Percentiles rank a stretch among this genome's conserved stretches.
phyloP scores from a whole-genome alignment of 2,329 filamentous ascomycete genomes.

The Exophiala sideris region DNA sequence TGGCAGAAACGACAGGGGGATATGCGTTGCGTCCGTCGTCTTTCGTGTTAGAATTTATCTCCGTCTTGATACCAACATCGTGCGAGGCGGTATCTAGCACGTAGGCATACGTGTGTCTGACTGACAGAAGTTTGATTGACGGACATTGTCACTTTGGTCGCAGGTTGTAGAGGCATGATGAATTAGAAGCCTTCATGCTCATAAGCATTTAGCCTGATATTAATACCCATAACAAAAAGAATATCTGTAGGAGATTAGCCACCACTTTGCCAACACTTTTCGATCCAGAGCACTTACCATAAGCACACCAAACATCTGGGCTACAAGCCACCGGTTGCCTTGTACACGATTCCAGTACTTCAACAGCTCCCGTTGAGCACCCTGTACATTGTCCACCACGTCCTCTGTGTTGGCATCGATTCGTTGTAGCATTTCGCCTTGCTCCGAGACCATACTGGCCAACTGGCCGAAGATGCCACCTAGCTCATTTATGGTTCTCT shows the following conservation, averaged over 20 bases:
- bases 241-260: conserved; percentile 54
- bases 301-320: conserved; percentile 74
- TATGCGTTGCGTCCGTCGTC: no score
- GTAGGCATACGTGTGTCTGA: no score
- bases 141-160: no score
- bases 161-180: background rate
- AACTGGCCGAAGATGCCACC: conserved; percentile 91
- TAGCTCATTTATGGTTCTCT: conserved; percentile 88
- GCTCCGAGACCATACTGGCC: conserved; percentile 94
- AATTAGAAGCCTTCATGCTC: background rate
- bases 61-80: no score
- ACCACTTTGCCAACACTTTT: background rate
- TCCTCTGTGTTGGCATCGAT: conserved; percentile 91
- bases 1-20: no score
- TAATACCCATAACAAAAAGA: conserved; percentile 73
- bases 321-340: conserved; percentile 91
- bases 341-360: conserved; percentile 96
- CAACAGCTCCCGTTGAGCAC: conserved; percentile 88
- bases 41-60: no score
- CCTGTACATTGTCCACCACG: conserved; percentile 96
- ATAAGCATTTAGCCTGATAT: conserved; percentile 43
- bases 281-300: conserved; percentile 54
- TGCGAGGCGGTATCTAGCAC: no score
- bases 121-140: background rate
- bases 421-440: conserved; percentile 94